These are phyloP conservation scores for Penicillium manginii DNA, from an alignment of 495 filamentous ascomycete genomes.

Conservation along the genomic window DNA sequence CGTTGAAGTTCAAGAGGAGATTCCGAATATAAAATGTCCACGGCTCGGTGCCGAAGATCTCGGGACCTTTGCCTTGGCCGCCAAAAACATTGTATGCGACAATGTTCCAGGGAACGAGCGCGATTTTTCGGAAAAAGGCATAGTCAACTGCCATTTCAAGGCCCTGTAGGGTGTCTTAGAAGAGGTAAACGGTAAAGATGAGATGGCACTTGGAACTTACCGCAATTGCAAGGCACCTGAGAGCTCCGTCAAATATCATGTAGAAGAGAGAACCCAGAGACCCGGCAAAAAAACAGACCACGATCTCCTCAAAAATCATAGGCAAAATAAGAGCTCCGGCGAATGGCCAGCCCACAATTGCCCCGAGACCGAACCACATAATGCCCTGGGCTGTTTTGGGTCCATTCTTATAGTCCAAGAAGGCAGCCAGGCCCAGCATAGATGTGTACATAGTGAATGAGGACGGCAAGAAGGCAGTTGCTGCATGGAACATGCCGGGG, in stretches of 20 bases:
- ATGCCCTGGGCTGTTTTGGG: conserved; percentile 80
- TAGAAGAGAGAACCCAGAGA: conserved; percentile 57
- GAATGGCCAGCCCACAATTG: conserved; percentile 95
- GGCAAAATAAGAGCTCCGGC: conserved; percentile 81
- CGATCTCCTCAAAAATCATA: conserved; percentile 74
- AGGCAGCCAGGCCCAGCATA: conserved; percentile 83
- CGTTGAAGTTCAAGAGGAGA: conserved; percentile 90
- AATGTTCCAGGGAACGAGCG: conserved; percentile 86
- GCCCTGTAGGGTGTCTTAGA: conserved; percentile 42
- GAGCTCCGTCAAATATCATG: conserved; percentile 65
- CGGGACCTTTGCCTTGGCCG: conserved; percentile 73
- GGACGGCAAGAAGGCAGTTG: conserved; percentile 84
- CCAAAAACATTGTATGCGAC: conserved; percentile 94
- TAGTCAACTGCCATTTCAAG: conserved; percentile 69
- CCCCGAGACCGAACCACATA: conserved; percentile 90
- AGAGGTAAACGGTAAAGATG: conserved; percentile 4
- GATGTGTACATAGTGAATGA: conserved; percentile 96
- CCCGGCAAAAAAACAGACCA: conserved; percentile 63
- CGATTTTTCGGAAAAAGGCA: conserved; percentile 79
- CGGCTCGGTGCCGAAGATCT: conserved; percentile 95
- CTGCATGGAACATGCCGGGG: conserved; percentile 92
- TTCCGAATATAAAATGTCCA: conserved; percentile 98
- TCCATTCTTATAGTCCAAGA: conserved; percentile 81
- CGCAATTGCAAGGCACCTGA: conserved; percentile 67
- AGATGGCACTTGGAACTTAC: conserved; percentile 53